phyloP scores from a whole-genome alignment of 345 rosid genomes.

The Kandelia obovata region DNA sequence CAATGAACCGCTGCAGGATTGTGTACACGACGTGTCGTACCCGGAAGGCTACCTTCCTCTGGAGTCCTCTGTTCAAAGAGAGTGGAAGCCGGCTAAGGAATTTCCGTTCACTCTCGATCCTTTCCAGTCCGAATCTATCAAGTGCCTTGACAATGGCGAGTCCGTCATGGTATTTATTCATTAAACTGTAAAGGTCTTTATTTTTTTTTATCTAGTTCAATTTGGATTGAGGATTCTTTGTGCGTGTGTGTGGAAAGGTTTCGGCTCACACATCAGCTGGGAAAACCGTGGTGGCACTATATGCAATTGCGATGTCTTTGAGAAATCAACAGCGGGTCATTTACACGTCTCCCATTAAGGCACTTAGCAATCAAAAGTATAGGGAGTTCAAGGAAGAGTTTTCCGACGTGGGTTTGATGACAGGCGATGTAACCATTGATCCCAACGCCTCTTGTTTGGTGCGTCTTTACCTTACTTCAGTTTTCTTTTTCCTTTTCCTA shows the following conservation, averaged over 20 bases:
- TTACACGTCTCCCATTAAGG: constrained; percentile 95
- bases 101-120: constrained; percentile 91
- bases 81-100: constrained; percentile 68
- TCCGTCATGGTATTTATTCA: constrained; percentile 69
- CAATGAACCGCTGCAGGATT: constrained; percentile 47
- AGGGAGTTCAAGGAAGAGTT: constrained; percentile 97
- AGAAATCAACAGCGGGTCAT: constrained; percentile 81
- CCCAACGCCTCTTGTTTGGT: constrained; percentile 97
- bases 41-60: constrained; percentile 60
- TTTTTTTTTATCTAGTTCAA: no score
- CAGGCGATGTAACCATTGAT: constrained; percentile 95
- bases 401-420: constrained; percentile 97
- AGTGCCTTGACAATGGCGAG: constrained; percentile 78
- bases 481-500: not conserved
- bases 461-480: constrained; percentile 2
- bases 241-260: constrained; percentile 41
- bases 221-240: no score
- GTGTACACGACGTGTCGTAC: constrained; percentile 79
- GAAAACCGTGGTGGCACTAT: constrained; percentile 88
- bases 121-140: constrained; percentile 92
- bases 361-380: constrained; percentile 91
- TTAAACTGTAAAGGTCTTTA: no score
- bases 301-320: constrained; percentile 96
- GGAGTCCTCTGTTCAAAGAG: constrained; percentile 15
- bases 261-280: constrained; percentile 99